A percentile compares a stretch with the other conserved stretches of the same genome.
Evolutionary conservation across 306 rosid species (phyloP).

Genomic region (Oemleria cerasiformis): DNA sequence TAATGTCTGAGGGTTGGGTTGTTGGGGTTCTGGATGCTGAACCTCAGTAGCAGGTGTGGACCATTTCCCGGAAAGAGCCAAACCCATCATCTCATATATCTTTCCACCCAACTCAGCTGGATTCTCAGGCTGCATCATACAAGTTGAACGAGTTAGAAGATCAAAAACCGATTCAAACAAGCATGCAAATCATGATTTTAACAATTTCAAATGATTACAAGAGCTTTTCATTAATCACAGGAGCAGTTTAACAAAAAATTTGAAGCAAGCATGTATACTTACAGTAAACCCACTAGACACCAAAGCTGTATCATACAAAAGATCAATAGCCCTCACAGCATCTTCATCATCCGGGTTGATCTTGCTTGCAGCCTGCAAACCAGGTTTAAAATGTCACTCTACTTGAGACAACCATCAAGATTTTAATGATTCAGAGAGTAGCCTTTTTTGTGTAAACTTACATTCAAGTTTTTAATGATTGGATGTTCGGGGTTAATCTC

Average conservation of each 20-base stretch:
- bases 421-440: neutral
- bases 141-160: neutral
- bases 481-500: constrained; percentile 90
- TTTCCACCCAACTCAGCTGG: constrained; percentile 95
- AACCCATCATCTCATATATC: constrained; percentile 93
- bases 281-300: constrained; percentile 95
- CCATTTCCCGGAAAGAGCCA: constrained; percentile 79
- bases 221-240: neutral
- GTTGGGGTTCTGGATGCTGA: constrained; percentile 31
- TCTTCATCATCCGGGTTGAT: constrained; percentile 73
- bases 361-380: constrained; percentile 68
- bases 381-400: constrained; percentile 5
- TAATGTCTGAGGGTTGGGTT: constrained; percentile 19
- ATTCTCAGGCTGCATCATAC: constrained; percentile 79
- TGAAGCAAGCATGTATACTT: constrained; percentile 23
- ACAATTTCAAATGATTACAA: no score
- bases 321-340: constrained; percentile 88
- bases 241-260: neutral
- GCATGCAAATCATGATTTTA: neutral
- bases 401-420: neutral
- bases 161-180: neutral
- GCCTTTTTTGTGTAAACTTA: constrained; percentile 31
- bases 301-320: constrained; percentile 89
- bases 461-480: constrained; percentile 80
- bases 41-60: constrained; percentile 35